Evolutionary conservation across 208 protist genomes (phyloP).

Genomic region (Trichomonas gallinae): DNA sequence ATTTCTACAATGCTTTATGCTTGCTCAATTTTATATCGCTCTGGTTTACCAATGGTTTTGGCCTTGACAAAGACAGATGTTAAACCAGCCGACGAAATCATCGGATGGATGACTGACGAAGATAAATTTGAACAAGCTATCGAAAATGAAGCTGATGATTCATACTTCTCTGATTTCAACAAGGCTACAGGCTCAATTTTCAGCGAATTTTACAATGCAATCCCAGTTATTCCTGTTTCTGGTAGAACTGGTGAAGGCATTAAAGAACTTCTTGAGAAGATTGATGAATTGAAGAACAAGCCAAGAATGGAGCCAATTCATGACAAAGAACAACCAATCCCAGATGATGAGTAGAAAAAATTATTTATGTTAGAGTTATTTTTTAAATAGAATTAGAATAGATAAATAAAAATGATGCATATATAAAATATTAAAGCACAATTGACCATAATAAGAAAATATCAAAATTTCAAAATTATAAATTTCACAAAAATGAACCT

Average conservation of each 20-base stretch:
- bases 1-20: conserved; percentile 21
- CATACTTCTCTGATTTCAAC: background rate
- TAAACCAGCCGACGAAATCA: background rate
- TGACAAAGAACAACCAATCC: background rate
- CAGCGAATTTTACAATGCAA: background rate
- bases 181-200: background rate
- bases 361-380: too few species aligned
- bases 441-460: too few species aligned
- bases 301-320: background rate
- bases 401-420: too few species aligned
- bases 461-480: too few species aligned
- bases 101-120: conserved; percentile 8
- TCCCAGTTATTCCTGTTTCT: background rate
- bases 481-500: too few species aligned
- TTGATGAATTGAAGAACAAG: background rate
- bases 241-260: background rate
- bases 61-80: conserved; percentile 19
- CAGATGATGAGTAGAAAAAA: too few species aligned
- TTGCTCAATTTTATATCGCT: conserved; percentile 20
- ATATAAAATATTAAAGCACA: too few species aligned
- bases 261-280: background rate
- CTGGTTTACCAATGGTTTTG: background rate
- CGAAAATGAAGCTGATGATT: background rate
- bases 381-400: too few species aligned
- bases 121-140: conserved; percentile 11